These are phyloP conservation scores for Solanum clarkiae DNA, from an alignment of 257 asterid species.

Conservation along the genomic window DNA sequence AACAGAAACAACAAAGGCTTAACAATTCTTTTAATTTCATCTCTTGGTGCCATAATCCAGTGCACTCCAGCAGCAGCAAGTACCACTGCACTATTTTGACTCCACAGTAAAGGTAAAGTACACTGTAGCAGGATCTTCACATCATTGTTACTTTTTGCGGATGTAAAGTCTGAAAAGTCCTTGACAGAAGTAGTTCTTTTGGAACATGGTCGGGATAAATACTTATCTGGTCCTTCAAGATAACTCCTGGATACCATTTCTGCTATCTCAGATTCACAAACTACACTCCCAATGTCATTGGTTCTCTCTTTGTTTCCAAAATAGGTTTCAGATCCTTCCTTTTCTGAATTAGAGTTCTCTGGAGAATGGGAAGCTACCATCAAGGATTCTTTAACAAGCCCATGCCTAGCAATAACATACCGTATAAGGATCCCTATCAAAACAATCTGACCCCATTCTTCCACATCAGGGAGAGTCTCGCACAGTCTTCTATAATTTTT, in stretches of 20 bases:
- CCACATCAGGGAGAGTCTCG: slow-evolving; percentile 93
- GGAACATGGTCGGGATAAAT: slow-evolving; percentile 46
- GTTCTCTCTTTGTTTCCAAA: slow-evolving; percentile 17
- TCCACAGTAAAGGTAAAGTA: slow-evolving; percentile 81
- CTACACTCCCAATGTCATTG: slow-evolving; percentile 16
- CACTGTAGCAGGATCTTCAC: slow-evolving; percentile 76
- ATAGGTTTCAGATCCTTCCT: slow-evolving; percentile 30
- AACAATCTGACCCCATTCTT: slow-evolving; percentile 96
- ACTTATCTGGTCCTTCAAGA: slow-evolving; percentile 92
- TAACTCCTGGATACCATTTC: slow-evolving; percentile 66
- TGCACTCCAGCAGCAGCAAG: slow-evolving; percentile 98
- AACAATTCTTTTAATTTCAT: slow-evolving; percentile 57
- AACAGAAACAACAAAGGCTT: slow-evolving; percentile 85
- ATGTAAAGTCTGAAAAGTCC: slow-evolving; percentile 42
- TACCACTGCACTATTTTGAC: slow-evolving; percentile 90
- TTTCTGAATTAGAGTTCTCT: slow-evolving; percentile 20
- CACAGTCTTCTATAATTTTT: slow-evolving; percentile 74
- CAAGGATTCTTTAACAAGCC: slow-evolving; percentile 81
- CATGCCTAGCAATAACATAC: slow-evolving; percentile 83
- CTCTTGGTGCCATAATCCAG: slow-evolving; percentile 95
- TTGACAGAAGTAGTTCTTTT: slow-evolving; percentile 30
- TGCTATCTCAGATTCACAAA: slow-evolving; percentile 41
- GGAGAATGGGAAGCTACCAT: slow-evolving; percentile 35
- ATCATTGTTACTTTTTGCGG: slow-evolving; percentile 72
- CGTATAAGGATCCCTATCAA: slow-evolving; percentile 75